Evolutionary conservation across 179 eudicot species (phyloP).

Genomic region (Silene coronaria): DNA sequence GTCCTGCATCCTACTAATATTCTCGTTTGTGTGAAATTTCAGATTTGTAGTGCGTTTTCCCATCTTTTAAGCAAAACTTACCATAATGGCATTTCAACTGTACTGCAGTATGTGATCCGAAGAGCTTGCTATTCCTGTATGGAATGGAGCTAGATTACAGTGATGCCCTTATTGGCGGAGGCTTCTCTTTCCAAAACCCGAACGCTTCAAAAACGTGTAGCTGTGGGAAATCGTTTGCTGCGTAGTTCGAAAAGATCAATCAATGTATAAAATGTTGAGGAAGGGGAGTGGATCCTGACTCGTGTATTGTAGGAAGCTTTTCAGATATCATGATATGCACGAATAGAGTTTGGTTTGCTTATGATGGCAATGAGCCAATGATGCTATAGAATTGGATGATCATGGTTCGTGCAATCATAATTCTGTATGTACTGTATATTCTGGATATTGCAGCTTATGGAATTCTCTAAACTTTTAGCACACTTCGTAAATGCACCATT

Average conservation of each 20-base stretch:
- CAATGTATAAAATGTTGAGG: not conserved
- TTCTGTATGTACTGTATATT: not conserved
- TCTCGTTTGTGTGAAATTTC: too few species aligned
- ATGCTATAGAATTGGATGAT: too few species aligned
- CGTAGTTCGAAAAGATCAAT: conserved; percentile 36
- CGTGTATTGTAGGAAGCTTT: not conserved
- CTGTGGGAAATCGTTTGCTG: conserved; percentile 66
- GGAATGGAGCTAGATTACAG: conserved; percentile 99
- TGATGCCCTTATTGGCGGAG: conserved; percentile 96
- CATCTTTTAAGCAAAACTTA: conserved; percentile 43
- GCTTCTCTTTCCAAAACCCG: conserved; percentile 88
- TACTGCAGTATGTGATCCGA: conserved; percentile 92
- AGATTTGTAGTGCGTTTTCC: too few species aligned
- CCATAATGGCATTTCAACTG: conserved; percentile 27
- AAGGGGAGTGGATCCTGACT: too few species aligned
- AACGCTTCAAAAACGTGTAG: conserved; percentile 48
- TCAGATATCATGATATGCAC: not conserved
- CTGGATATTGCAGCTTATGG: not conserved
- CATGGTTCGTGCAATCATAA: not conserved
- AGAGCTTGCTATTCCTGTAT: conserved; percentile 82
- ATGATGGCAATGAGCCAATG: too few species aligned
- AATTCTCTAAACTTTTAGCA: too few species aligned
- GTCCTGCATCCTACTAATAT: too few species aligned
- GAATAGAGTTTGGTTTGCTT: not conserved
- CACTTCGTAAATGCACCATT: too few species aligned